A percentile compares a stretch with the other conserved stretches of the same genome.
These are phyloP conservation scores for Penicillium sp. DNA, from an alignment of 2,329 filamentous ascomycete species.

Conservation along the genomic window DNA sequence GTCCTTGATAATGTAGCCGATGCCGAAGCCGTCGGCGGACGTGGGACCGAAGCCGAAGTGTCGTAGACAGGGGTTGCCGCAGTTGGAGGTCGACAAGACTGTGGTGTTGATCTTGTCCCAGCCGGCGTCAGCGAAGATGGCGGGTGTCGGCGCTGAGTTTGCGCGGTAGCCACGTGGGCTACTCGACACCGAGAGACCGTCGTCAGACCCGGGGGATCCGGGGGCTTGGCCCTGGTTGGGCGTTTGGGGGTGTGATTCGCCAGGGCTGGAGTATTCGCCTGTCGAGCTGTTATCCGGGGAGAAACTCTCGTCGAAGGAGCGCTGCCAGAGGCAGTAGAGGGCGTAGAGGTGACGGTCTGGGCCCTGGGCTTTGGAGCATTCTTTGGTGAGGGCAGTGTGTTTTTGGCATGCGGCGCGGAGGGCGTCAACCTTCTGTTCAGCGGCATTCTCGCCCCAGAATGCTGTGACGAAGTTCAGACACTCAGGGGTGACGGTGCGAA, in stretches of 20 bases:
- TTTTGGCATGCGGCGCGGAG: slow-evolving; percentile 78
- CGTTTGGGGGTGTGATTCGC: slow-evolving; percentile 22
- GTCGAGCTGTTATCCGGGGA: slow-evolving; percentile 51
- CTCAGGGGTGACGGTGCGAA: slow-evolving; percentile 78
- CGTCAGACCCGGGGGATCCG: slow-evolving; percentile 35
- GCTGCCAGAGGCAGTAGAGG: slow-evolving; percentile 91
- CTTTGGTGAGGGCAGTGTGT: slow-evolving; percentile 73
- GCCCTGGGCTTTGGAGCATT: slow-evolving; percentile 84
- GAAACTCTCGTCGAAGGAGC: slow-evolving; percentile 70
- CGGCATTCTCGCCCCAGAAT: slow-evolving; percentile 89
- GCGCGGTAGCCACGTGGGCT: slow-evolving; percentile 55
- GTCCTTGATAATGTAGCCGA: slow-evolving; percentile 98
- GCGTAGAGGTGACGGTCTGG: slow-evolving; percentile 93
- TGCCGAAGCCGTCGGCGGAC: slow-evolving; percentile 89
- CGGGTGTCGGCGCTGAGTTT: slow-evolving; percentile 53
- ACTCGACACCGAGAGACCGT: slow-evolving; percentile 40
- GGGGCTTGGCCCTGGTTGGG: slow-evolving; percentile 5
- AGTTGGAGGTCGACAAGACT: slow-evolving; percentile 95
- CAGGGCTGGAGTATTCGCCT: slow-evolving; percentile 63
- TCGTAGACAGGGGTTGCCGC: slow-evolving; percentile 87
- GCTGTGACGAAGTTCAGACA: slow-evolving; percentile 84
- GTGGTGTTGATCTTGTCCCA: slow-evolving; percentile 97
- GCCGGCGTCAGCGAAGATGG: slow-evolving; percentile 79
- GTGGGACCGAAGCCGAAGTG: slow-evolving; percentile 97
- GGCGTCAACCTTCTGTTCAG: slow-evolving; percentile 78